These are phyloP conservation scores for Avena eriantha DNA, from an alignment of 176 grass and related monocot species.

Conservation along the genomic window DNA sequence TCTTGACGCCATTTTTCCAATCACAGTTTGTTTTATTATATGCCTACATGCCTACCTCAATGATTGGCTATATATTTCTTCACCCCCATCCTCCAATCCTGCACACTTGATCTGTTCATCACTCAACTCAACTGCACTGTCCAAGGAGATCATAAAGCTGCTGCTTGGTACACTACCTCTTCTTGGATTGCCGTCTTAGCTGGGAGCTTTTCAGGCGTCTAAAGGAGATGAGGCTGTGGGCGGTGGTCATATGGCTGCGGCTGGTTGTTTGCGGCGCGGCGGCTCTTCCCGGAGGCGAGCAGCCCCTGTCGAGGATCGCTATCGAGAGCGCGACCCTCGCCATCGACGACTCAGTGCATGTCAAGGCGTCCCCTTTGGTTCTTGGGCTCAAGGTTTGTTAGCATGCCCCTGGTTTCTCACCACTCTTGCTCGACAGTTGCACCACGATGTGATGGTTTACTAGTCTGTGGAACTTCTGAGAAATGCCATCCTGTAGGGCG, in stretches of 20 bases:
- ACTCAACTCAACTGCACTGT: not conserved
- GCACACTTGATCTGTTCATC: not conserved
- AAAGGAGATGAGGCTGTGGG: conserved; percentile 25
- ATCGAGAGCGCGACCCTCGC: conserved; percentile 49
- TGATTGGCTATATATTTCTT: conserved; percentile 18
- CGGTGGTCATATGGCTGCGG: conserved; percentile 30
- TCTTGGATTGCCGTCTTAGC: not conserved
- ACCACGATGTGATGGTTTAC: conserved; percentile 11
- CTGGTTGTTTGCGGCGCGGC: not conserved
- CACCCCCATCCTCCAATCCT: not conserved
- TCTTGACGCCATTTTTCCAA: not conserved
- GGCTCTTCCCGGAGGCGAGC: conserved; percentile 39
- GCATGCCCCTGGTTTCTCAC: not conserved
- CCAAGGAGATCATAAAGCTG: not conserved
- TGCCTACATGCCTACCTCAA: not conserved
- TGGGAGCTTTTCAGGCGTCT: conserved; percentile 6
- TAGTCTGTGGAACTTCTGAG: not conserved
- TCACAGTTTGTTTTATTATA: not conserved
- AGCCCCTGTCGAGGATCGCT: conserved; percentile 60
- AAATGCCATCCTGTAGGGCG: conserved; percentile 50
- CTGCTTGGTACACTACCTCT: not conserved
- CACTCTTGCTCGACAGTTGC: conserved; percentile 16
- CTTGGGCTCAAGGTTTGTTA: conserved; percentile 69
- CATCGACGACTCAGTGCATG: conserved; percentile 39
- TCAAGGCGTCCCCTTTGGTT: conserved; percentile 59